phyloP scores from a whole-genome alignment of 73 alveolate genomes.

The Paramecium tetraurelia region DNA sequence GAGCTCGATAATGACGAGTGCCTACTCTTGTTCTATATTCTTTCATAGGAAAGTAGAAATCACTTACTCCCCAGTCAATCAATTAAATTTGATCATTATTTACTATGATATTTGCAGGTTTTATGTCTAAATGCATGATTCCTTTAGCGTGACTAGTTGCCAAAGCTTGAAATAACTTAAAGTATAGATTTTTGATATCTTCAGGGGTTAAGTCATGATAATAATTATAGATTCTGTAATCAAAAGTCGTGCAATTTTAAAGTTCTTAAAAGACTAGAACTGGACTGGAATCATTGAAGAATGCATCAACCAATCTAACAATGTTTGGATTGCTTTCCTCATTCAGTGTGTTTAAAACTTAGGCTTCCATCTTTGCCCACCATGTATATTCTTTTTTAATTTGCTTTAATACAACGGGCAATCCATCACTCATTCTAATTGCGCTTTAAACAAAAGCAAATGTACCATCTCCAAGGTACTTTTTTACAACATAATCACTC shows the following conservation, averaged over 20 bases:
- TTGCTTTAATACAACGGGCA: neutral
- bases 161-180: neutral
- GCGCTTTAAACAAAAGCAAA: neutral
- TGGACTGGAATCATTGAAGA: neutral
- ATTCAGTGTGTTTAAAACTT: neutral
- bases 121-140: slow-evolving; percentile 47
- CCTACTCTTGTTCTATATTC: slow-evolving; percentile 67
- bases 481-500: neutral
- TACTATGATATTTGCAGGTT: slow-evolving; percentile 54
- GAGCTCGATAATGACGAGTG: slow-evolving; percentile 92
- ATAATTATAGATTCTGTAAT: neutral
- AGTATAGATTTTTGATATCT: neutral
- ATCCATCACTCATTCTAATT: neutral
- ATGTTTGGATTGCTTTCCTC: neutral
- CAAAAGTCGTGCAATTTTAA: neutral
- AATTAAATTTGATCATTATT: neutral
- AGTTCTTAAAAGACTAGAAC: slow-evolving; percentile 12
- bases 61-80: slow-evolving; percentile 42
- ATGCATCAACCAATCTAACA: neutral
- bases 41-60: slow-evolving; percentile 19
- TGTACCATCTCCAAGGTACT: slow-evolving; percentile 23
- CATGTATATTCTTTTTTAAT: neutral
- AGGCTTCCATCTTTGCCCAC: neutral
- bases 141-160: neutral
- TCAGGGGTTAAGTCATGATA: neutral